A percentile compares a stretch with the other conserved stretches of the same genome.
Evolutionary conservation across 495 filamentous ascomycete genomes (phyloP).

Genomic region (Recurvomyces mirabilis): DNA sequence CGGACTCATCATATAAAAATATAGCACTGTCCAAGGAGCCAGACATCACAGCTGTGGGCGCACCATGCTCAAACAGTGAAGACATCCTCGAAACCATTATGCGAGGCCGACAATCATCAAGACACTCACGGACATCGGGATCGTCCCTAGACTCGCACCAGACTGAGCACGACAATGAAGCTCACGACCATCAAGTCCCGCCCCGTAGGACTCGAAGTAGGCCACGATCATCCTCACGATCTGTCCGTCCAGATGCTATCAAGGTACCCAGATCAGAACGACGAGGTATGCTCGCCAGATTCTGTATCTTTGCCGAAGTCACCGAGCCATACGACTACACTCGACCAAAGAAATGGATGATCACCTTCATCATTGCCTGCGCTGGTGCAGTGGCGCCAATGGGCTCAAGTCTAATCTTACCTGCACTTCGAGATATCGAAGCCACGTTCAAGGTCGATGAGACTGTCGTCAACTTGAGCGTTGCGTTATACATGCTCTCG

Average conservation of each 20-base stretch:
- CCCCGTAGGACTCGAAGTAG: slow-evolving; percentile 6
- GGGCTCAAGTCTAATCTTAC: slow-evolving; percentile 79
- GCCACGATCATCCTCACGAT: slow-evolving; percentile 10
- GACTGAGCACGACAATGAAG: slow-evolving; percentile 3
- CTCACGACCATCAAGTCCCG: slow-evolving; percentile 15
- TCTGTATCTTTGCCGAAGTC: slow-evolving; percentile 74
- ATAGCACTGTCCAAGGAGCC: slow-evolving; percentile 6
- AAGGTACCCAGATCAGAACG: slow-evolving; percentile 56
- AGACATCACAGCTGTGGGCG: not conserved
- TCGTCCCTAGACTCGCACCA: slow-evolving; percentile 7
- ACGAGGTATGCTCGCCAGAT: slow-evolving; percentile 60
- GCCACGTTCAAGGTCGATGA: slow-evolving; percentile 50
- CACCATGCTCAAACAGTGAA: slow-evolving; percentile 8
- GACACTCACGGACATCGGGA: not conserved
- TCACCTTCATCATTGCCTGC: slow-evolving; percentile 68
- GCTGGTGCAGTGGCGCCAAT: slow-evolving; percentile 70
- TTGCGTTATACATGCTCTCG: slow-evolving; percentile 78
- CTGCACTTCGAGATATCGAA: slow-evolving; percentile 60
- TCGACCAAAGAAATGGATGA: slow-evolving; percentile 66
- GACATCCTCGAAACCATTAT: slow-evolving; percentile 3
- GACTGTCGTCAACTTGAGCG: slow-evolving; percentile 70
- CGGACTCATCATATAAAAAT: too few relatives aligned
- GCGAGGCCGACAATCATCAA: slow-evolving; percentile 4
- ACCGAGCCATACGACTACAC: slow-evolving; percentile 63
- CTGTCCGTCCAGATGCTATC: slow-evolving; percentile 23